Conservation (phyloP, 1,284 basidiomycete species). For the Ustilago loliicola region DNA sequence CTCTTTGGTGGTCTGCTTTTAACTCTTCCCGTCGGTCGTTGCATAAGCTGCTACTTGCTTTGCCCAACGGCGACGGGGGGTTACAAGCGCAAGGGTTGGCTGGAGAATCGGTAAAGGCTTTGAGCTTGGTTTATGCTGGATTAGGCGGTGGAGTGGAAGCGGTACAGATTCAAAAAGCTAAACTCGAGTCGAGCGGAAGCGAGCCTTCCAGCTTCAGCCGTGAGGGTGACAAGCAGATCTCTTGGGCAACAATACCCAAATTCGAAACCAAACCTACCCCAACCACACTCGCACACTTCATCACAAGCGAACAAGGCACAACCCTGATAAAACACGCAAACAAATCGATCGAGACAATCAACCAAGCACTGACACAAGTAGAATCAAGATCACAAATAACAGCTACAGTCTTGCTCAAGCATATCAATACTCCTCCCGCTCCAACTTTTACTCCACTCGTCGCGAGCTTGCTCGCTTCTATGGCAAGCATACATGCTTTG, state of each 20-base stretch:
- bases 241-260: background rate
- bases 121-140: conserved; percentile 4
- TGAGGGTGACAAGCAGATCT: too few relatives aligned
- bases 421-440: conserved; percentile 45
- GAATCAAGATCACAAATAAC: background rate
- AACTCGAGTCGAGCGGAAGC: background rate
- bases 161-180: background rate
- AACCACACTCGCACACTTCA: background rate
- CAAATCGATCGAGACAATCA: background rate
- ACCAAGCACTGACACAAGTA: background rate
- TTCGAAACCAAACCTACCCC: conserved; percentile 6
- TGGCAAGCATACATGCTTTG: background rate
- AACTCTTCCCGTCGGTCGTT: conserved; percentile 15
- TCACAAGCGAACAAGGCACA: background rate
- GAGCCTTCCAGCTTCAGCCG: background rate
- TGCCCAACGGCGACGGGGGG: background rate
- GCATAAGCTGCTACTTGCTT: background rate
- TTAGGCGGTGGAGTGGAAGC: conserved; percentile 1
- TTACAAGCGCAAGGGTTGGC: background rate
- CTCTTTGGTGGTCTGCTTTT: conserved; percentile 26
- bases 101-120: background rate
- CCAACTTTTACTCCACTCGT: conserved; percentile 45
- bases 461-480: conserved; percentile 9
- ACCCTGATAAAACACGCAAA: background rate
- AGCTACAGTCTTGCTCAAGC: conserved; percentile 8